Evolutionary conservation across 257 asterid species (phyloP), one percentile per base, ranked within the genome.

Genomic region (Catharanthus roseus): DNA sequence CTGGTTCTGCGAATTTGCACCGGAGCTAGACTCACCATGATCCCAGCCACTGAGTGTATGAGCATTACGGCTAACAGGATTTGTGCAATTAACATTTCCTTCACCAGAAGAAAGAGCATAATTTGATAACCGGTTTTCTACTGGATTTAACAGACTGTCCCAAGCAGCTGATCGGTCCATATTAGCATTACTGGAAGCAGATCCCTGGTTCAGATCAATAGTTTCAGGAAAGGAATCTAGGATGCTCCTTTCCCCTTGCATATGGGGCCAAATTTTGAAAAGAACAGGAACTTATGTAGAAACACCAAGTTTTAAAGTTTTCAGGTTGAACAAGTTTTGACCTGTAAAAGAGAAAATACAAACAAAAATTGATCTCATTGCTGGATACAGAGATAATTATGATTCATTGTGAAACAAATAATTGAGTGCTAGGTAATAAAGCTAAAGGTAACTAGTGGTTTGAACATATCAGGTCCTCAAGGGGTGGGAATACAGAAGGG

Each of bases 1-100:
- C 73, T 72, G 81, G 29, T 81, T 82, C 28, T 76, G 88, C 36
- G 76, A 55, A 79, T 75, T 86, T 71, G 84, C 76, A 68, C 77
- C 65, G 24, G 91, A 90, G 84, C 97, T 92, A 34, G 96, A 88
- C 79, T 87, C 97, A 50, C 97, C 97, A 28, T 63, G 82, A 80
- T 82, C 87, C 96, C 96, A 83, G 56, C 86, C 85, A 78, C 79
- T 72, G 26, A 78, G 76, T 65, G 78, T 79, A 69, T 49, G 87
- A 47, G 84, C 77, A 63, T 51, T 51, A 44, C 58, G 77, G 38
- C 75, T 80, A 60, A 71, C 77, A 39, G 75, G 68, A 72, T 77
- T 79, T 39, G 70, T 70, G 81, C 67, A 51, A 57, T 60, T 77
- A 69, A n/a, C 55, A 74, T 70, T 80, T 39, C 75, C 80, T 74